These are phyloP conservation scores for Gracilaria gracilis DNA, from an alignment of 23 red algal genomes.

Conservation along the genomic window DNA sequence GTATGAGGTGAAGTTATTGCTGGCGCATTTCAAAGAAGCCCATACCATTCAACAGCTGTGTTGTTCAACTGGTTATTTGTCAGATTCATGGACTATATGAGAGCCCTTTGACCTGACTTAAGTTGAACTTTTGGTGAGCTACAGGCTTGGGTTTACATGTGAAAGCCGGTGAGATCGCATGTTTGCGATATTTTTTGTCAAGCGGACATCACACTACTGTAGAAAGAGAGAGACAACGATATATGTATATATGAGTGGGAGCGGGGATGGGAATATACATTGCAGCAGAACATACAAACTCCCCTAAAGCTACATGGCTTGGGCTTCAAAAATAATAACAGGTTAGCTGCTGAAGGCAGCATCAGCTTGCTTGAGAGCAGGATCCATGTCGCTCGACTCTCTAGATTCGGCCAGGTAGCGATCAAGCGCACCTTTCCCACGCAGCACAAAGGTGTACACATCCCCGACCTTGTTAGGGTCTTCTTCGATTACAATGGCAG, in stretches of 20 bases:
- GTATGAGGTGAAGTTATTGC: no score
- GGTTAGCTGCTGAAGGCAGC: slow-evolving; percentile 19
- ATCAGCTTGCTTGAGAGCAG: slow-evolving; percentile 44
- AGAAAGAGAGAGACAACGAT: background rate
- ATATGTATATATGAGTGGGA: slow-evolving; percentile 5
- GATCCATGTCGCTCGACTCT: background rate
- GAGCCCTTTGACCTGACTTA: background rate
- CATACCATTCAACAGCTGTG: no score
- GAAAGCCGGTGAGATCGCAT: background rate
- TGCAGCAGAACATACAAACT: slow-evolving; percentile 21
- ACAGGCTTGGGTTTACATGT: slow-evolving; percentile 27
- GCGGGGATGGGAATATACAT: slow-evolving; percentile 31
- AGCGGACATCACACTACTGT: slow-evolving; percentile 3
- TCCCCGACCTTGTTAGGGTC: slow-evolving; percentile 26
- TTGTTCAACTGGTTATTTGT: no score
- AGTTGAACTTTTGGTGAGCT: background rate
- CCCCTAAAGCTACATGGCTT: slow-evolving; percentile 8
- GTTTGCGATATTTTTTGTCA: background rate
- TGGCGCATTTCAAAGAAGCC: no score
- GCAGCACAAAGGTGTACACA: slow-evolving; percentile 52
- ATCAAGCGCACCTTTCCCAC: slow-evolving; percentile 57
- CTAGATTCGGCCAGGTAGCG: slow-evolving; percentile 60
- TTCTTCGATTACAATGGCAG: slow-evolving; percentile 64
- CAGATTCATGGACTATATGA: background rate
- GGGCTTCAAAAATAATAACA: slow-evolving; percentile 19